Evolutionary conservation across 2,329 filamentous ascomycete species (phyloP), one percentile per base, ranked within the genome.

Genomic region (Penicillium sp.): DNA sequence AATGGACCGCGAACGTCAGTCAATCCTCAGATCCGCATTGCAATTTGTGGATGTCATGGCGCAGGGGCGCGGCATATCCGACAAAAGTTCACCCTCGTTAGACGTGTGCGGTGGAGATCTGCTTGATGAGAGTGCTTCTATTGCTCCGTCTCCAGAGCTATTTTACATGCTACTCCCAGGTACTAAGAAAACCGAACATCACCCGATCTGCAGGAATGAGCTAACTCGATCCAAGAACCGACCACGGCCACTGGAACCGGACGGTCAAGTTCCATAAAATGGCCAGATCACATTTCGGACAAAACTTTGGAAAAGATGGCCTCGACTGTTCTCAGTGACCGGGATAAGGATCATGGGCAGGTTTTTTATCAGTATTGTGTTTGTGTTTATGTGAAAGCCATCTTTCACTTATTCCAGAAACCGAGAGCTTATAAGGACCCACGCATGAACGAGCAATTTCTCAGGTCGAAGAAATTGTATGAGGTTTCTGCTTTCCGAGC

Each of bases 201-300:
- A 4, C 27, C 4, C 13, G 14, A 27, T 21, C 3, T 13, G 8
- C 4, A 5, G 4, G 11, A 9, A 18, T 22, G n/a, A 18, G 13
- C 39, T 52, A 48, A 59, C 10, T 34, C 4, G 21, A 27, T 9
- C n/a, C 38, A 31, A 61, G 59, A 61, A 11, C 55, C 47, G 2
- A 54, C 47, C 5, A 9, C 38, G 2, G 53, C 47, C 5, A 9
- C 38, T 21, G 24, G 45, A 10, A n/a, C n/a, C 9, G 45, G 42
- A 7, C 22, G 16, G 3, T 51, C 50, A 2, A 53, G 39, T 5
- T 38, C 18, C 8, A 29, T 62, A 22, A 49, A 62, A 48, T 68
- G 66, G 65, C 65, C 66, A 1, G 62, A 68, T 45, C 66, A 67
- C 53, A 65, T 68, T 27, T 64, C 64, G 0, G 48, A 59, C 24